Evolutionary conservation across 441 rosid species (phyloP).

Genomic region (Euphorbia schlechtendalii): DNA sequence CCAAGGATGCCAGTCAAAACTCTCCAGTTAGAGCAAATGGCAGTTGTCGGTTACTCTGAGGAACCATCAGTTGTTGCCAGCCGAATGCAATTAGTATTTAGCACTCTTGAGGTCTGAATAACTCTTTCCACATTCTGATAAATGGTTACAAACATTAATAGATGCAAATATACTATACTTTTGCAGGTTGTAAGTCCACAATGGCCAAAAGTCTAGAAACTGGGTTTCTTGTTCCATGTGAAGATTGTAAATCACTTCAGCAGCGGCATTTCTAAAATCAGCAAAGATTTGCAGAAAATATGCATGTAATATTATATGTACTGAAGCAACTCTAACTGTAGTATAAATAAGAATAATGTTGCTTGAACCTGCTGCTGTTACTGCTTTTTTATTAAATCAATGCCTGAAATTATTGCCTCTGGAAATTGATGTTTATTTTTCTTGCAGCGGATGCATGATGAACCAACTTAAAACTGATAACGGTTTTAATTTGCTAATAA

Average conservation of each 20-base stretch:
- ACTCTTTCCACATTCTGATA: too few species aligned
- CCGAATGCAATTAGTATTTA: conserved; percentile 72
- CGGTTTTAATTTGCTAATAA: too few species aligned
- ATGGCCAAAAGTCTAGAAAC: conserved; percentile 59
- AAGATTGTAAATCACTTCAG: too few species aligned
- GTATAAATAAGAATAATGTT: background rate
- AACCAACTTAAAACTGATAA: too few species aligned
- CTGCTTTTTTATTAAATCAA: too few species aligned
- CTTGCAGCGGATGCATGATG: too few species aligned
- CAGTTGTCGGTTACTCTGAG: conserved; percentile 65
- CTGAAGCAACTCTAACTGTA: background rate
- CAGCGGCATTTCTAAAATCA: too few species aligned
- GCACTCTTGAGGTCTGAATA: conserved; percentile 98
- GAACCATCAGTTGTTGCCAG: conserved; percentile 92
- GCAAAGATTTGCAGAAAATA: too few species aligned
- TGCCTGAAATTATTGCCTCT: too few species aligned
- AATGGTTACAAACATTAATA: too few species aligned
- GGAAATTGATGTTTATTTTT: too few species aligned
- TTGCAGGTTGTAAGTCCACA: conserved; percentile 89
- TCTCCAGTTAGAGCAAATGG: conserved; percentile 92
- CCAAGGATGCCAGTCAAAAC: conserved; percentile 91
- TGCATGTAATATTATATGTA: background rate
- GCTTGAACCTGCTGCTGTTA: background rate
- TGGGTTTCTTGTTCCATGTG: conserved; percentile 3
- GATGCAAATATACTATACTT: too few species aligned